These are phyloP conservation scores for Fraxinus floribunda DNA, from an alignment of 305 asterid species.

Conservation along the genomic window DNA sequence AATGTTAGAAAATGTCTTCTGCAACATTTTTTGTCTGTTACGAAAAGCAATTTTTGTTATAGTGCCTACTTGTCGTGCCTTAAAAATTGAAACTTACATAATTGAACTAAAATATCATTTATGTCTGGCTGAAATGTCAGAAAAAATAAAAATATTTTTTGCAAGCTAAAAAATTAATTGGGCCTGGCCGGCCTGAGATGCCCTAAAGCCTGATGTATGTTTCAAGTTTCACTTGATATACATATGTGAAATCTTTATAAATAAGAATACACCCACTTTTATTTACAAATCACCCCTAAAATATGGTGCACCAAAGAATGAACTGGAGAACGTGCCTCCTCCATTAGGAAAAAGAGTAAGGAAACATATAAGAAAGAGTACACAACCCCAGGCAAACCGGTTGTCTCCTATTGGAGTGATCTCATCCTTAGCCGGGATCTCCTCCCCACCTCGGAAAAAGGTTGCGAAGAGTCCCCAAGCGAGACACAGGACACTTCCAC, in stretches of 20 bases:
- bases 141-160: too few relatives aligned
- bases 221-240: not conserved
- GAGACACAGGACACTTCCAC: conserved; percentile 77
- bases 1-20: too few relatives aligned
- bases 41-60: too few relatives aligned
- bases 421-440: conserved; percentile 87
- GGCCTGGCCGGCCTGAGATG: not conserved
- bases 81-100: too few relatives aligned
- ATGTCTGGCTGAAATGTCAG: not conserved
- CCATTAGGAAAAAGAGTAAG: conserved; percentile 87
- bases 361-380: conserved; percentile 75
- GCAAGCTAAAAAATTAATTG: not conserved
- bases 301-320: conserved; percentile 69
- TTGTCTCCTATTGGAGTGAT: conserved; percentile 76
- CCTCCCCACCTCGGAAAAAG: conserved; percentile 88
- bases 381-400: conserved; percentile 77
- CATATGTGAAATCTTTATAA: not conserved
- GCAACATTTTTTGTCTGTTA: too few relatives aligned
- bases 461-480: conserved; percentile 89
- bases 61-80: too few relatives aligned
- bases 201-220: not conserved
- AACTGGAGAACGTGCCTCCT: conserved; percentile 76
- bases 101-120: not conserved
- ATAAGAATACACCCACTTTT: not conserved
- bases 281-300: conserved; percentile 59